Percentiles rank a stretch among this genome's conserved stretches.
phyloP scores from a whole-genome alignment of 202 grass and related monocot species.

The Schoenoplectus triqueter region DNA sequence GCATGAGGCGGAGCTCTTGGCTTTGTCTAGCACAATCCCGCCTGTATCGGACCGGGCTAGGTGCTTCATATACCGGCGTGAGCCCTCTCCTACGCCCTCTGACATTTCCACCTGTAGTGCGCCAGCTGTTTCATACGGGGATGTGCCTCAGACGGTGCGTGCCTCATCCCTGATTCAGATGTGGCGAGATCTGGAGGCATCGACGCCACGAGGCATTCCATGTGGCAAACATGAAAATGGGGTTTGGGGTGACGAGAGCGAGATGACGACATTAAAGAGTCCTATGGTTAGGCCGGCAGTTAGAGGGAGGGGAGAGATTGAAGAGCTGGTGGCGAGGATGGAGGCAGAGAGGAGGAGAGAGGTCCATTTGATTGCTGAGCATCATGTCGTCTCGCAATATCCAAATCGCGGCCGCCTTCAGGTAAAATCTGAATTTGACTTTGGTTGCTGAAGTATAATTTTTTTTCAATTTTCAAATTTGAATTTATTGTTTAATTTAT shows the following conservation, averaged over 20 bases:
- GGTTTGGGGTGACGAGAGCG: slow-evolving; percentile 39
- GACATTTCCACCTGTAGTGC: slow-evolving; percentile 32
- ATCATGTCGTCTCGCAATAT: slow-evolving; percentile 64
- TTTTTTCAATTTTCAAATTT: not conserved
- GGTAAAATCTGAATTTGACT: slow-evolving; percentile 40
- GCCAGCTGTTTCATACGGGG: not conserved
- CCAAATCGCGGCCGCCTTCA: slow-evolving; percentile 74
- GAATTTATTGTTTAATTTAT: not conserved
- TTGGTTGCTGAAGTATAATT: not conserved
- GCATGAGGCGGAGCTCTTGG: slow-evolving; percentile 64
- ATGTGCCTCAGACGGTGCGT: slow-evolving; percentile 61
- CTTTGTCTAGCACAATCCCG: slow-evolving; percentile 52
- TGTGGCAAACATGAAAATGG: slow-evolving; percentile 6
- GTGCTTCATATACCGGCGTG: slow-evolving; percentile 43
- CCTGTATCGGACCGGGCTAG: slow-evolving; percentile 65
- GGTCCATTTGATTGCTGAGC: slow-evolving; percentile 55
- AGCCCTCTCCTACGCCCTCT: slow-evolving; percentile 43
- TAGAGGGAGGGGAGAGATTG: slow-evolving; percentile 63
- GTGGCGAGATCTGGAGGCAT: slow-evolving; percentile 89
- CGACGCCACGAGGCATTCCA: slow-evolving; percentile 40
- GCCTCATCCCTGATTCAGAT: slow-evolving; percentile 93
- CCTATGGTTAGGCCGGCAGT: slow-evolving; percentile 51
- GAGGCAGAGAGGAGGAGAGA: slow-evolving; percentile 67
- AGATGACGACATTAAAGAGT: not conserved
- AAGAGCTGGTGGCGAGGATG: slow-evolving; percentile 74